Evolutionary conservation across 805 yeast genomes (phyloP), one percentile per base, ranked within the genome.

Genomic region (Zygosaccharomyces rouxii): DNA sequence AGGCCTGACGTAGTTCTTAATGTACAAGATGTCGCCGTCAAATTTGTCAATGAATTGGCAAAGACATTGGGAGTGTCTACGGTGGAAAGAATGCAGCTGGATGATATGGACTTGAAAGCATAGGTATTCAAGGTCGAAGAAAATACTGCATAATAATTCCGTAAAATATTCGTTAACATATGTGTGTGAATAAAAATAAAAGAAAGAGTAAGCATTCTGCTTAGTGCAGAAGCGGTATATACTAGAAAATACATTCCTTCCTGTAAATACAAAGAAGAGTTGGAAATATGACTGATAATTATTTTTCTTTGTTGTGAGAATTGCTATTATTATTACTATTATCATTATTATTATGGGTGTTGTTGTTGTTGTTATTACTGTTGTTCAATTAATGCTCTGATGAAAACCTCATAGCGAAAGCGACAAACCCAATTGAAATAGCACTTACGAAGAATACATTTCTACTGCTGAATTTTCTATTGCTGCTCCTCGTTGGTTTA

Each of bases 31-130:
- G 74, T 81, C 10, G 74, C 79, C 1, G 56, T 63, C 5, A 53
- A 63, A 14, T 74, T 82, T 52, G 79, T 72, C 1, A 60, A 67
- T n/a, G 71, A 73, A 50, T 60, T 80, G 25, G 73, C 78, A 0
- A 60, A 61, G 41, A 56, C 64, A 2, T 50, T 80, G 16, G 73
- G 74, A 0, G 64, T 72, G 26, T 48, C 62, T 4, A 58, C 60
- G 5, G 66, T 74, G 4, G 76, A 73, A 47, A 62, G 70, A 21
- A 62, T 67, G 21, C 70, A 67, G 19, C 51, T 68, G 1, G 68
- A 66, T n/a, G 70, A 66, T 38, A 46, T 68, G 13, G 61, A 57
- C 1, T 46, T 65, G 6, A 26, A 46, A 4, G 28, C 13, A 1
- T 47, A 45, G 19, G n/a, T n/a, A 9, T 19, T 14, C 3, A 3